Evolutionary conservation across 495 filamentous ascomycete genomes (phyloP), one percentile per base, ranked within the genome.

Genomic region (Talaromyces thailandensis): DNA sequence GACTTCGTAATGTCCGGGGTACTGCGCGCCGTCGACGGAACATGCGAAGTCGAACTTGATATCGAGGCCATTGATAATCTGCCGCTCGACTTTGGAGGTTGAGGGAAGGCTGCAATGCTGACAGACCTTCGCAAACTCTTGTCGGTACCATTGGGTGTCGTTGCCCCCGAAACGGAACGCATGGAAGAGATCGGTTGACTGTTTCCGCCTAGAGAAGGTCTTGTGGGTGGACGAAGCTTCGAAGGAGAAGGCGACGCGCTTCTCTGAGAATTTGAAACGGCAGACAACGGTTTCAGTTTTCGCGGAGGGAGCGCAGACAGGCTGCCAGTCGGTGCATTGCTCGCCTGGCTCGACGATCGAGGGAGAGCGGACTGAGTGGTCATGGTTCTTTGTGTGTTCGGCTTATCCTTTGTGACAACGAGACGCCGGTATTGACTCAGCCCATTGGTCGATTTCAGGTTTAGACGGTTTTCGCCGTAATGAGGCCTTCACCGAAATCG

Each of bases 101-200:
- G 89, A n/a, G 92, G 92, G 69, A 96, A 96, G 1, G 91, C 85
- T 60, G 91, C 91, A 64, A 96, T 95, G 74, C 91, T 96, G 63
- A 95, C 88, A 0, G 88, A 90, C 68, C 91, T 90, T 63, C 92
- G 83, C 60, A 96, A 68, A n/a, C 82, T 84, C 68, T 84, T 91
- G 8, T 83, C 81, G 9, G 80, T 76, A 60, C 81, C 84, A 50
- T 66, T 69, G 0, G 73, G 70, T 7, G 68, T 61, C 35, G 70
- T 69, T 23, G 65, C 65, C 53, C 62, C 69, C 7, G 79, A 78
- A n/a, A 71, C 65, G 18, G 80, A 81, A 18, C 75, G 71, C 26
- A 77, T 60, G 4, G 75, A 75, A 12, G 79, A 80, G 43, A 68
- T 74, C 3, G 81, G 74, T 8, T 81, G 71, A 62, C 75, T 79